Base-by-base conservation (phyloP, 768 basidiomycete genomes). In the Leccinum subgranulosum region DNA sequence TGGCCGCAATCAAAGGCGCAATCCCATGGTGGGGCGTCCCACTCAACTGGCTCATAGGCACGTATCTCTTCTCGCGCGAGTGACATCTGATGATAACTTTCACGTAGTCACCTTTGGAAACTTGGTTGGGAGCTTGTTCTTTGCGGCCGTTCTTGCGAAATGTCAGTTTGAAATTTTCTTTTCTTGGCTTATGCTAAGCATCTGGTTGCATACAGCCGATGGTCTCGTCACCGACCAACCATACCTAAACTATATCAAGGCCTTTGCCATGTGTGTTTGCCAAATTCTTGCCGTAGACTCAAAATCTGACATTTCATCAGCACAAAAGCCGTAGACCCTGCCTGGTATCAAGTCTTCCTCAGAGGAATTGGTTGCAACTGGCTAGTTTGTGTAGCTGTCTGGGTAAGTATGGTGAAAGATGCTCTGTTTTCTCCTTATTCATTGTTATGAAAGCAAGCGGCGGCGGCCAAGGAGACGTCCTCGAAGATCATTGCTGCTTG, bases 321-420 rank as follows among this genome's bases (percentile, higher is more conserved):
- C 48, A 68, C 80, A 39, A 90, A 88, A 66, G 87, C 87, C 1
- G 72, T 72, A 1, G 81, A 83, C 11, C 88, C 88, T 2, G 70
- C 77, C 31, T 90, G 87, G 87, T 77, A 88, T 67, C 83, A 90
- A 66, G 85, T 90, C 36, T 84, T 90, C 72, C 71, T 90, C 19
- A 76, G 87, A 15, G 88, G 87, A 0, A 87, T 90, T 60, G 88
- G 81, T 6, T 90, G 88, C 61, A 90, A 90, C 62, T 90, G 86
- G 87, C 76, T 90, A 1, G 88, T 90, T 36, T 86, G 79, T 58
- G 71, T 88, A 6, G 88, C 87, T 2, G 75, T 90, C 55, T 90
- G 88, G 87, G 88, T 87, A 55, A 28, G 85, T 70, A 19, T 23
- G 36, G 23, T 3, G 25, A 14, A 36, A 4, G 50, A 28, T 49